Evolutionary conservation across 2,329 filamentous ascomycete genomes (phyloP).

Genomic region (Neospermospora avenae): DNA sequence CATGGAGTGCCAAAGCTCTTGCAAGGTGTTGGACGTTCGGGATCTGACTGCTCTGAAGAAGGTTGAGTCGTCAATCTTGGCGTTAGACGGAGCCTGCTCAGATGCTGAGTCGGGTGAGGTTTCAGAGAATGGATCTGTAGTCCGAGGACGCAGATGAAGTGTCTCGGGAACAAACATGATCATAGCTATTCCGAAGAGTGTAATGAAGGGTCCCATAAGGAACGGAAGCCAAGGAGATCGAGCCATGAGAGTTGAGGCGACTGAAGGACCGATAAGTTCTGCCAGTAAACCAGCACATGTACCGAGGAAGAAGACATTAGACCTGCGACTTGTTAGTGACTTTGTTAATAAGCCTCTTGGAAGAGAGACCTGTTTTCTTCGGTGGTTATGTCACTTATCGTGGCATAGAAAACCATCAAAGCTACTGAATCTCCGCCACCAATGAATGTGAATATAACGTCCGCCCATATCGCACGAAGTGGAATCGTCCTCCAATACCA

Average conservation of each 20-base stretch:
- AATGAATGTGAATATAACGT: constrained; percentile 33
- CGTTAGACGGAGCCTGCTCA: not conserved
- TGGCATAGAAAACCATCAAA: constrained; percentile 35
- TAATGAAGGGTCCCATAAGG: constrained; percentile 16
- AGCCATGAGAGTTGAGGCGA: constrained; percentile 39
- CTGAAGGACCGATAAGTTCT: constrained; percentile 38
- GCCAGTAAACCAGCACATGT: constrained; percentile 34
- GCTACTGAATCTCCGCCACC: constrained; percentile 39
- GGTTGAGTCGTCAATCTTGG: not conserved
- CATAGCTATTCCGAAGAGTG: constrained; percentile 22
- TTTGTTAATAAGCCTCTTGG: not conserved
- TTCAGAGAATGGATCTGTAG: constrained; percentile 3
- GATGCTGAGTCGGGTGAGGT: constrained; percentile 7
- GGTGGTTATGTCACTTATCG: constrained; percentile 38
- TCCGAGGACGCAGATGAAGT: constrained; percentile 22
- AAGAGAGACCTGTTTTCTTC: constrained; percentile 37
- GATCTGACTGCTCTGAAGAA: constrained; percentile 13
- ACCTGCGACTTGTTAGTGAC: constrained; percentile 26
- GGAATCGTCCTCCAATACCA: constrained; percentile 37
- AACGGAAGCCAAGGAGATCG: constrained; percentile 30
- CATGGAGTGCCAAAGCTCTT: constrained; percentile 20
- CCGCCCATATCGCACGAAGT: constrained; percentile 36
- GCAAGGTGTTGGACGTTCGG: constrained; percentile 16
- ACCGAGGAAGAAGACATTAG: constrained; percentile 38
- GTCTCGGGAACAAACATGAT: constrained; percentile 35